Evolutionary conservation across 1,284 basidiomycete genomes (phyloP).

Genomic region (Gomphus bonarii): DNA sequence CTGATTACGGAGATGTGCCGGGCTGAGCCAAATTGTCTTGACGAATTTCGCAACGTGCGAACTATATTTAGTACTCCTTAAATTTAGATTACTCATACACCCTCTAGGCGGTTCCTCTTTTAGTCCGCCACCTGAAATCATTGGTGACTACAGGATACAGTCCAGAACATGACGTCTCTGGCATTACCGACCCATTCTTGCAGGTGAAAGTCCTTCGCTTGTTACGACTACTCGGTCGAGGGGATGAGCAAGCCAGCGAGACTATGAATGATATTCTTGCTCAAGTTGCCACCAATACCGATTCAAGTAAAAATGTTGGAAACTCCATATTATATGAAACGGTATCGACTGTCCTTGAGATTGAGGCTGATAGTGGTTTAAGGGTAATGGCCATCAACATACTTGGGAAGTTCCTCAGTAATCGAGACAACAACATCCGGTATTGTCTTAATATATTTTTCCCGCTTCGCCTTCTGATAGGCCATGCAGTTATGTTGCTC

Average conservation of each 20-base stretch:
- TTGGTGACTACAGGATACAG: slow-evolving; percentile 96
- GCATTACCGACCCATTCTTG: slow-evolving; percentile 97
- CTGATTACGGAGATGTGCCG: slow-evolving; percentile 94
- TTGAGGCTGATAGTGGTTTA: slow-evolving; percentile 91
- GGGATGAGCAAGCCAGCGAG: slow-evolving; percentile 83
- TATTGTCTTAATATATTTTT: slow-evolving; percentile 28
- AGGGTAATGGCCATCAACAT: slow-evolving; percentile 99
- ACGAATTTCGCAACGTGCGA: slow-evolving; percentile 81
- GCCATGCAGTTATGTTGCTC: slow-evolving; percentile 77
- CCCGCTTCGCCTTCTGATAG: neutral
- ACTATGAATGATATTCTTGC: slow-evolving; percentile 98
- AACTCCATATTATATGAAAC: slow-evolving; percentile 98
- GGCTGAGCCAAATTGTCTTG: slow-evolving; percentile 61
- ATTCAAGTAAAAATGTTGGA: slow-evolving; percentile 96
- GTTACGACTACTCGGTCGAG: slow-evolving; percentile 79
- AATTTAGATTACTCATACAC: slow-evolving; percentile 4
- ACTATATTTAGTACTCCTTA: neutral
- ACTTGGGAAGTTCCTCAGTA: slow-evolving; percentile 95
- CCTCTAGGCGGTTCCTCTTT: slow-evolving; percentile 75
- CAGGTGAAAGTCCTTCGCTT: slow-evolving; percentile 97
- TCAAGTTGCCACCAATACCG: slow-evolving; percentile 98
- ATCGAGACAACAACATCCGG: slow-evolving; percentile 98
- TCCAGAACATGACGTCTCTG: slow-evolving; percentile 98
- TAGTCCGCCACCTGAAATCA: slow-evolving; percentile 93
- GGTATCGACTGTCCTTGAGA: slow-evolving; percentile 94